Evolutionary conservation across 495 filamentous ascomycete species (phyloP).

Genomic region (Aspergillus incahuasiensis): DNA sequence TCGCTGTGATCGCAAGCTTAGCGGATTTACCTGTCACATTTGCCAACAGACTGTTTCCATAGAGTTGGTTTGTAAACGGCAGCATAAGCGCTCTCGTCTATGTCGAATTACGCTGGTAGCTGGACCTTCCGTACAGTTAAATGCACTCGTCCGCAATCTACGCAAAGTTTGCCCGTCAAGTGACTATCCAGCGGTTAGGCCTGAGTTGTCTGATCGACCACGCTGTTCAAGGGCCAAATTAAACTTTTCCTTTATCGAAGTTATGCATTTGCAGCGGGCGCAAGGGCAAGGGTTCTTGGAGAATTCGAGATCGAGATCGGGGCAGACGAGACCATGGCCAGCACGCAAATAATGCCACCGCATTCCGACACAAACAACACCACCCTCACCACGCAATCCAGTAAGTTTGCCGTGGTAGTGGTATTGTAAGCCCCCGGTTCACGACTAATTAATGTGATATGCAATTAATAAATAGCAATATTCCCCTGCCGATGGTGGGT

Average conservation of each 20-base stretch:
- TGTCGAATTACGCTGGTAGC: neutral
- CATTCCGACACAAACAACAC: conserved; percentile 21
- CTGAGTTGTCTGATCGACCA: neutral
- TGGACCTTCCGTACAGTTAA: too few relatives aligned
- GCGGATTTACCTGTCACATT: conserved; percentile 6
- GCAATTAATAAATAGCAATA: conserved; percentile 2
- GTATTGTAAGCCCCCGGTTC: conserved; percentile 14
- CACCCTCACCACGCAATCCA: conserved; percentile 14
- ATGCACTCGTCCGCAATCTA: neutral
- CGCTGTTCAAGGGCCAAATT: neutral
- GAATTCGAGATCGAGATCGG: neutral
- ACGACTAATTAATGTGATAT: conserved; percentile 2
- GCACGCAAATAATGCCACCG: conserved; percentile 23
- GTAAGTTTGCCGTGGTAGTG: neutral
- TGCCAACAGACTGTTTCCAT: neutral
- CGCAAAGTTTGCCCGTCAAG: neutral
- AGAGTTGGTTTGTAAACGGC: neutral
- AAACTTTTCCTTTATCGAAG: neutral
- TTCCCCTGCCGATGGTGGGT: neutral
- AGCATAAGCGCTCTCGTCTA: neutral
- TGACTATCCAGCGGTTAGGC: neutral
- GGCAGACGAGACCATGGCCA: neutral
- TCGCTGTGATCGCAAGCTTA: neutral
- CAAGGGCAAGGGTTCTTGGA: neutral
- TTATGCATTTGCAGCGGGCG: neutral